phyloP scores from a whole-genome alignment of 306 rosid species.

The Amphicarpaea edgeworthii region DNA sequence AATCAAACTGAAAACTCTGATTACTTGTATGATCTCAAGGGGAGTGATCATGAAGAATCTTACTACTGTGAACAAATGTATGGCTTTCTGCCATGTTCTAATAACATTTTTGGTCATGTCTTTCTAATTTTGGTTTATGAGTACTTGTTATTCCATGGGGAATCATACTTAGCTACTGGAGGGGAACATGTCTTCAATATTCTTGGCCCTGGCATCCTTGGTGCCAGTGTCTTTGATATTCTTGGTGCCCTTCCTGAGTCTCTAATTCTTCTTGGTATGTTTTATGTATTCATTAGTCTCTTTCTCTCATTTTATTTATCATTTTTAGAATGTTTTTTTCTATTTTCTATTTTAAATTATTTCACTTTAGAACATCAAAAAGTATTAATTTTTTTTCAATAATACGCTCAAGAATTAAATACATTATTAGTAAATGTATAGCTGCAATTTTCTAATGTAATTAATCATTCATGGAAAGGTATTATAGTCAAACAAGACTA shows the following conservation, averaged over 20 bases:
- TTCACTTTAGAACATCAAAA: no score
- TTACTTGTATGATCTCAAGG: conserved; percentile 21
- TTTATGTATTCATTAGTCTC: no score
- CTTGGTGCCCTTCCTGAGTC: conserved; percentile 2
- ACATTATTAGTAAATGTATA: no score
- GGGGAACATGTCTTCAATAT: conserved; percentile 52
- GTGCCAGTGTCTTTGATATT: conserved; percentile 23
- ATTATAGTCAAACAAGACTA: no score
- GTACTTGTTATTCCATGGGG: background rate
- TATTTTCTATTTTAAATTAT: no score
- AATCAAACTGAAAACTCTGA: background rate
- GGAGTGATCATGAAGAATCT: background rate
- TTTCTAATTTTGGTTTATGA: conserved; percentile 48
- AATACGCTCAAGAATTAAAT: no score
- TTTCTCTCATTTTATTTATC: no score
- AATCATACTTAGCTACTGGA: conserved; percentile 19
- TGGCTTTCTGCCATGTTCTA: conserved; percentile 58
- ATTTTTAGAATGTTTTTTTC: no score
- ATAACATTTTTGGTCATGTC: conserved; percentile 46
- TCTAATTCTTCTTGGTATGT: no score
- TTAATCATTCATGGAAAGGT: no score
- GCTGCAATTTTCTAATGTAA: no score
- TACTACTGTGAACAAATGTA: conserved; percentile 51
- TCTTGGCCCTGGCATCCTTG: conserved; percentile 53
- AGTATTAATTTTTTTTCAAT: no score